A percentile compares a stretch with the other conserved stretches of the same genome.
phyloP scores from a whole-genome alignment of 352 stramenopile species.

The Globisporangium irregulare region DNA sequence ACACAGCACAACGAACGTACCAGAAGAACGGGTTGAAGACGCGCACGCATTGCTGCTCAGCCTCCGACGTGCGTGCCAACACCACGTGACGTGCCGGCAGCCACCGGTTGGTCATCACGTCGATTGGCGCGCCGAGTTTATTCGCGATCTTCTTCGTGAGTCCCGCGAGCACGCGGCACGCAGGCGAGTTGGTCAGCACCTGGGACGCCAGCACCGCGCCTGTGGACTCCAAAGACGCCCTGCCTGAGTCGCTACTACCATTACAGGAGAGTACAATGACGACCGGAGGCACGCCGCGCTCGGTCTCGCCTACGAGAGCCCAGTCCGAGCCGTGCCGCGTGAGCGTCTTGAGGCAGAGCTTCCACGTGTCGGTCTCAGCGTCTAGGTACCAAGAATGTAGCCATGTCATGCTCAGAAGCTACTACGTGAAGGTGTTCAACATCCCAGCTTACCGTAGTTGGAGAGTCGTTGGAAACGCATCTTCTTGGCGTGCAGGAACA shows the following conservation, averaged over 20 bases:
- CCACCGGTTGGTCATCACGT: constrained; percentile 87
- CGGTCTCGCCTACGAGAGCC: constrained; percentile 56
- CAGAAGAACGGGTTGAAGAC: constrained; percentile 76
- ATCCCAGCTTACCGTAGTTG: constrained; percentile 52
- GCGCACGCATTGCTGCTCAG: constrained; percentile 23
- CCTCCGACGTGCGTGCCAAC: constrained; percentile 16
- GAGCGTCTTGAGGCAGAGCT: constrained; percentile 64
- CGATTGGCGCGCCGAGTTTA: constrained; percentile 70
- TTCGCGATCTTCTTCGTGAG: constrained; percentile 85
- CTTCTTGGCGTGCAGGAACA: constrained; percentile 53
- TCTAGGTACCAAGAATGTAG: constrained; percentile 29
- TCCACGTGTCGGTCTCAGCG: constrained; percentile 49
- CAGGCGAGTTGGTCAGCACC: constrained; percentile 66
- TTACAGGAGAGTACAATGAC: constrained; percentile 57
- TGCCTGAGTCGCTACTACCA: background rate
- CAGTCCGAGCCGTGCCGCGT: constrained; percentile 73
- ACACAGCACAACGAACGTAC: constrained; percentile 26
- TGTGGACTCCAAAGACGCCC: constrained; percentile 42
- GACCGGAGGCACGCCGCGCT: constrained; percentile 65
- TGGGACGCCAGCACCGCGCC: constrained; percentile 37
- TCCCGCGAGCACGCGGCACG: constrained; percentile 68
- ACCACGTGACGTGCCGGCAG: constrained; percentile 38
- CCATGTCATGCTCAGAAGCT: background rate
- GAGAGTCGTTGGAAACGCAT: constrained; percentile 75
- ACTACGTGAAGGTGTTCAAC: background rate